A percentile compares a stretch with the other conserved stretches of the same genome.
Evolutionary conservation across 2,329 filamentous ascomycete genomes (phyloP).

Genomic region (Talaromyces sp.): DNA sequence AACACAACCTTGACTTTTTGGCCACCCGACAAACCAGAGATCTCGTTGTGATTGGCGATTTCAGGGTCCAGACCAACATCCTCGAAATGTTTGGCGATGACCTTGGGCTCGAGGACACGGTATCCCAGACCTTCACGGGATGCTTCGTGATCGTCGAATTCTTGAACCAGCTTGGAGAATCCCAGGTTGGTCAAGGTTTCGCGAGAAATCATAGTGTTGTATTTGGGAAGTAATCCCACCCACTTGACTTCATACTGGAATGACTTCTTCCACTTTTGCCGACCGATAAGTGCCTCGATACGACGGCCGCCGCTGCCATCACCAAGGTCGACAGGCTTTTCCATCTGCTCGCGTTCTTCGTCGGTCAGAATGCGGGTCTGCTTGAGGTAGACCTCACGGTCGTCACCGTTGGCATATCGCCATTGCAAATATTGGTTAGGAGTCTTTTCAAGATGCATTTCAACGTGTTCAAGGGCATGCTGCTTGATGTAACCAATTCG

Average conservation of each 20-base stretch:
- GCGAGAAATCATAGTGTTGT: slow-evolving; percentile 87
- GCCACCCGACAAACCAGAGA: slow-evolving; percentile 88
- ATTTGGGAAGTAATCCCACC: slow-evolving; percentile 80
- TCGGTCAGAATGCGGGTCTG: slow-evolving; percentile 86
- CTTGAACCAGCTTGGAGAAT: slow-evolving; percentile 90
- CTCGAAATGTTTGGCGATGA: slow-evolving; percentile 97
- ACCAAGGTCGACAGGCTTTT: slow-evolving; percentile 76
- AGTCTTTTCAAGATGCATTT: slow-evolving; percentile 99
- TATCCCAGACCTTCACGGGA: slow-evolving; percentile 98
- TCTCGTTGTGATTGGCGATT: slow-evolving; percentile 98
- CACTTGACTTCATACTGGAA: slow-evolving; percentile 99
- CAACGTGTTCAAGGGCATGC: slow-evolving; percentile 96
- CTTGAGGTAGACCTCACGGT: slow-evolving; percentile 96
- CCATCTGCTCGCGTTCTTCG: slow-evolving; percentile 84
- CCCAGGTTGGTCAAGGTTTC: slow-evolving; percentile 83
- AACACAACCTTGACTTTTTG: slow-evolving; percentile 99
- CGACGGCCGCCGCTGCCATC: slow-evolving; percentile 74
- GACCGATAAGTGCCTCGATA: slow-evolving; percentile 85
- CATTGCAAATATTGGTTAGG: slow-evolving; percentile 98
- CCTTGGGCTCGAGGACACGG: slow-evolving; percentile 83
- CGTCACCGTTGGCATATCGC: slow-evolving; percentile 95
- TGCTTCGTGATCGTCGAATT: slow-evolving; percentile 97
- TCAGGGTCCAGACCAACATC: slow-evolving; percentile 94
- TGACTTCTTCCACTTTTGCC: slow-evolving; percentile 98
- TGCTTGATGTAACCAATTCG: slow-evolving; percentile 99